phyloP scores from a whole-genome alignment of 768 basidiomycete genomes.

The Nidularia pulvinata region DNA sequence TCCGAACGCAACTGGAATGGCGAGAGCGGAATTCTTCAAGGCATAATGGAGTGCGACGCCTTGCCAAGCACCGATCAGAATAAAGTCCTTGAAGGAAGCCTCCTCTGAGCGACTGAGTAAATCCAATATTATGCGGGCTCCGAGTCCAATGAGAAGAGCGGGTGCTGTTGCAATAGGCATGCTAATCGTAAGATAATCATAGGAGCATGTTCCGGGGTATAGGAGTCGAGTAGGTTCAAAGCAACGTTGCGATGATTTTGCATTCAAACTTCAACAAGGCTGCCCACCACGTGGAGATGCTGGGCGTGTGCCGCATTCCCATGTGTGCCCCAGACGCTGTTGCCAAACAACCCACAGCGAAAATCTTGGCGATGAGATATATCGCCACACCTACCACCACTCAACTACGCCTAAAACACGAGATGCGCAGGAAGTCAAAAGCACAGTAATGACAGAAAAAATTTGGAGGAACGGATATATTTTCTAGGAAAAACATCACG shows the following conservation, averaged over 20 bases:
- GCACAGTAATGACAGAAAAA: too few species aligned
- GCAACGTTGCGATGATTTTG: not conserved
- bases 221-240: not conserved
- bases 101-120: constrained; percentile 45
- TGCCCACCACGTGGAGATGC: not conserved
- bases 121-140: constrained; percentile 71
- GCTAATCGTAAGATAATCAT: constrained; percentile 14
- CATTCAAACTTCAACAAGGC: not conserved
- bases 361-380: not conserved
- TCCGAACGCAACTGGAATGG: constrained; percentile 53
- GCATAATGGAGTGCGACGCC: constrained; percentile 75
- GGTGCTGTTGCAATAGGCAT: constrained; percentile 53
- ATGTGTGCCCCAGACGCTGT: too few species aligned
- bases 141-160: constrained; percentile 74
- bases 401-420: constrained; percentile 2
- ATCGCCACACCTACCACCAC: not conserved
- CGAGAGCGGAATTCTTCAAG: constrained; percentile 51
- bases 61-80: constrained; percentile 75
- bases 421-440: too few species aligned
- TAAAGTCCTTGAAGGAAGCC: constrained; percentile 51
- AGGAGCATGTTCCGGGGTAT: constrained; percentile 1
- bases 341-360: not conserved
- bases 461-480: too few species aligned
- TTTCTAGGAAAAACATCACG: too few species aligned
- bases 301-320: too few species aligned